Evolutionary conservation across 2,329 filamentous ascomycete species (phyloP).

Genomic region (Incumbomyces lentus): DNA sequence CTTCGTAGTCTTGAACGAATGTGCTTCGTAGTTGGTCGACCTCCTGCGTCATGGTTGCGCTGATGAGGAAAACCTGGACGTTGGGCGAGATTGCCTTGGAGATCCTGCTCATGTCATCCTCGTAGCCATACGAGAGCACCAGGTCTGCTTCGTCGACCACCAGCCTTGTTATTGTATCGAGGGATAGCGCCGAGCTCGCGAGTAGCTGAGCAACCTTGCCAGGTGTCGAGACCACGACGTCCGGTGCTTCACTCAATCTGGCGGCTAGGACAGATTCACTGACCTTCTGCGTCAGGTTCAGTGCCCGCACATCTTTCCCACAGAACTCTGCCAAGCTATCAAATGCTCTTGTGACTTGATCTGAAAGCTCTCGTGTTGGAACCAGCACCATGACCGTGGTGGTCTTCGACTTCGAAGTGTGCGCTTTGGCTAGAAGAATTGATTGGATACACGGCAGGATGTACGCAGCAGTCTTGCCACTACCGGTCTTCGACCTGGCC

Average conservation of each 20-base stretch:
- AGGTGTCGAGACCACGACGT: slow-evolving; percentile 85
- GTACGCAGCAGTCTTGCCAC: slow-evolving; percentile 96
- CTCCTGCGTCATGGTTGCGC: slow-evolving; percentile 80
- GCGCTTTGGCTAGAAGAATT: slow-evolving; percentile 66
- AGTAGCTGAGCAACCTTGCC: slow-evolving; percentile 71
- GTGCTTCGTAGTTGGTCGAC: slow-evolving; percentile 74
- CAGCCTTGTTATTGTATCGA: slow-evolving; percentile 62
- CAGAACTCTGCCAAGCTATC: slow-evolving; percentile 72
- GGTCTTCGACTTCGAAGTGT: slow-evolving; percentile 30
- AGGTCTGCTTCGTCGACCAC: slow-evolving; percentile 93
- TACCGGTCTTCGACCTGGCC: slow-evolving; percentile 87
- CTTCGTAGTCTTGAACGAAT: slow-evolving; percentile 70
- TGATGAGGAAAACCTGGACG: slow-evolving; percentile 86
- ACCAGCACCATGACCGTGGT: slow-evolving; percentile 68
- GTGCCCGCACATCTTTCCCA: slow-evolving; percentile 67
- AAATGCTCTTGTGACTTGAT: slow-evolving; percentile 74
- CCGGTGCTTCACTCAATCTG: slow-evolving; percentile 72
- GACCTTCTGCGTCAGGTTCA: slow-evolving; percentile 84
- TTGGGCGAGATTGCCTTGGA: slow-evolving; percentile 69
- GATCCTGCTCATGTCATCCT: slow-evolving; percentile 75
- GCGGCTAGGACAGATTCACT: slow-evolving; percentile 81
- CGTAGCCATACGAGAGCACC: slow-evolving; percentile 86
- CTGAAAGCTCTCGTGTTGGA: slow-evolving; percentile 85
- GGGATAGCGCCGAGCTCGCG: slow-evolving; percentile 58
- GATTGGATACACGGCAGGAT: slow-evolving; percentile 77